Conservation (phyloP, 352 stramenopile genomes). For the Phytophthora kernoviae region DNA sequence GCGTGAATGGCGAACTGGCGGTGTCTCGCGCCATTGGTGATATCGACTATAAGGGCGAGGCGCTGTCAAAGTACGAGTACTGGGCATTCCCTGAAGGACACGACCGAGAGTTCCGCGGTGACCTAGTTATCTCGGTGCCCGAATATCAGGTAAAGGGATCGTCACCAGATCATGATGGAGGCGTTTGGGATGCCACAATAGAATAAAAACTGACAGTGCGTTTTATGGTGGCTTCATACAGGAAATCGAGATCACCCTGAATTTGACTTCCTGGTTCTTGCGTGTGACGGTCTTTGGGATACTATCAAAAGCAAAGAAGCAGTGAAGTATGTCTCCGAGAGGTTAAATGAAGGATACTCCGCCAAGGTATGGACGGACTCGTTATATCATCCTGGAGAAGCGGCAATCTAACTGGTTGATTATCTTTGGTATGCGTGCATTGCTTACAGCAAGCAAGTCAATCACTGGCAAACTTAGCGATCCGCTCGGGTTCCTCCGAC, state of each 20-base stretch:
- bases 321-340: conserved; percentile 79
- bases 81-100: conserved; percentile 88
- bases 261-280: conserved; percentile 92
- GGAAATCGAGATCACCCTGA: conserved; percentile 90
- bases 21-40: conserved; percentile 93
- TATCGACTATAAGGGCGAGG: conserved; percentile 90
- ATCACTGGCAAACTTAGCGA: conserved; percentile 84
- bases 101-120: conserved; percentile 75
- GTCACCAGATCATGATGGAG: neutral
- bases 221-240: conserved; percentile 25
- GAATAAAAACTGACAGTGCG: conserved; percentile 6
- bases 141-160: conserved; percentile 67
- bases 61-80: conserved; percentile 77
- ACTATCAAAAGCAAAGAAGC: conserved; percentile 93
- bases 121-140: conserved; percentile 86
- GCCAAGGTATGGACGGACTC: conserved; percentile 46
- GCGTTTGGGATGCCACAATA: neutral
- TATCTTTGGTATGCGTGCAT: conserved; percentile 4
- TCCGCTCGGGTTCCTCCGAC: conserved; percentile 86
- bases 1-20: conserved; percentile 92
- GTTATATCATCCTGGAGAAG: neutral
- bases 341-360: conserved; percentile 70
- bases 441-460: conserved; percentile 70
- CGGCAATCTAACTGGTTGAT: neutral
- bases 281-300: conserved; percentile 93